Base-by-base conservation (phyloP, 2,329 filamentous ascomycete genomes). In the Acrocalymma vagum region DNA sequence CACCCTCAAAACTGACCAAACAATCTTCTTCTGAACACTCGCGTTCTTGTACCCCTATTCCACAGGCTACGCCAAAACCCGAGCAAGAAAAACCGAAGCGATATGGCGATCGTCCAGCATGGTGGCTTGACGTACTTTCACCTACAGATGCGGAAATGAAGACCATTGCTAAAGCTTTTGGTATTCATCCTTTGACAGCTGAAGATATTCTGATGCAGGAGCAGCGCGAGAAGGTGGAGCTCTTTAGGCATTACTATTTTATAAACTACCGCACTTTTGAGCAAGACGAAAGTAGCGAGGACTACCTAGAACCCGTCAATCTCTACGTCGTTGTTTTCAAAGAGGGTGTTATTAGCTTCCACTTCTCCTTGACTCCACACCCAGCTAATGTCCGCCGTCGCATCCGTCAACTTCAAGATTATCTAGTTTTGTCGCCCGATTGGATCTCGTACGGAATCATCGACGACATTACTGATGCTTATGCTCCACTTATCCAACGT, bases 361-460 rank as follows among this genome's bases (percentile, higher is more conserved):
- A 99, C 69, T 96, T 96, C 72, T 92, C 88, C n/a, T 85, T 93
- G 72, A 96, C 90, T 6, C 94, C 94, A 8, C 94, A 99, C 69
- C 89, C 93, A 3, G 93, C 94, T 63, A 99, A 99, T 57, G 94
- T 99, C 16, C 89, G 94, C 15, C 84, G 94, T 29, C 85, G 94
- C 22, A 93, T 99, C 62, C 88, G 94, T 9, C 94, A 99, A 69
- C 75, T 99, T 30, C 89, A 89, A 52, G 94, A 99, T 69, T 99
- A 95, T 68, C 81, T 97, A 58, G 89, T 95, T 28, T 78, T 97
- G 9, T 93, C 88, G 30, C 90, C 93, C 0, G 94, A 99, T 68
- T 99, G 94, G 94, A 96, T 99, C 56, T 95, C 90, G 6, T 99
- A 99, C 63, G 94, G 92, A 31, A 88, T 96, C 53, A 96, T 97